Conservation (phyloP, 352 stramenopile genomes). For the Poterioochromonas sp. region DNA sequence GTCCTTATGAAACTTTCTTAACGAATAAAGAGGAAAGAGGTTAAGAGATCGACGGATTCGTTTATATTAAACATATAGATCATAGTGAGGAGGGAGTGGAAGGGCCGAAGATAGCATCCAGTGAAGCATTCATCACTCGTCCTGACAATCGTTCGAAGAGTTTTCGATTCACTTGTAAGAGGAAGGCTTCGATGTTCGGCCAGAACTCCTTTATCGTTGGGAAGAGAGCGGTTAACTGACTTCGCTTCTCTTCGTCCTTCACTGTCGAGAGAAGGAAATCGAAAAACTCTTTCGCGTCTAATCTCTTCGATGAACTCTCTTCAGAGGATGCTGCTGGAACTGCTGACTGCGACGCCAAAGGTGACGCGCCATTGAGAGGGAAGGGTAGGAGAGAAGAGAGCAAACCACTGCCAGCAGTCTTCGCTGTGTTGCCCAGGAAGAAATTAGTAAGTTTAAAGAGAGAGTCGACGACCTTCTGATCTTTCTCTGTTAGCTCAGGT, state of each 20-base stretch:
- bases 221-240: neutral
- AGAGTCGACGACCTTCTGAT: conserved; percentile 50
- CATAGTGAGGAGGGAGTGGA: neutral
- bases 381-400: too few relatives aligned
- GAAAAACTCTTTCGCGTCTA: neutral
- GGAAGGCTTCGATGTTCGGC: neutral
- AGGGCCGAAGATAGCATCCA: neutral
- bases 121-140: neutral
- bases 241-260: neutral
- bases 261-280: neutral
- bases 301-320: neutral
- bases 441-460: conserved; percentile 50
- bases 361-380: too few relatives aligned
- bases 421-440: conserved; percentile 54
- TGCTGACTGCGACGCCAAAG: too few relatives aligned
- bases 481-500: conserved; percentile 53
- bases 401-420: too few relatives aligned
- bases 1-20: too few relatives aligned
- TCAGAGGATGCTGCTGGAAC: too few relatives aligned
- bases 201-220: neutral
- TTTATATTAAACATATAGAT: too few relatives aligned
- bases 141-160: neutral
- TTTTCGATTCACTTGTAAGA: neutral
- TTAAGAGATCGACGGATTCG: too few relatives aligned
- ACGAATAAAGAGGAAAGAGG: too few relatives aligned